These are phyloP conservation scores for Dothideomycetes sp. DNA, from an alignment of 2,329 filamentous ascomycete genomes.

Conservation along the genomic window DNA sequence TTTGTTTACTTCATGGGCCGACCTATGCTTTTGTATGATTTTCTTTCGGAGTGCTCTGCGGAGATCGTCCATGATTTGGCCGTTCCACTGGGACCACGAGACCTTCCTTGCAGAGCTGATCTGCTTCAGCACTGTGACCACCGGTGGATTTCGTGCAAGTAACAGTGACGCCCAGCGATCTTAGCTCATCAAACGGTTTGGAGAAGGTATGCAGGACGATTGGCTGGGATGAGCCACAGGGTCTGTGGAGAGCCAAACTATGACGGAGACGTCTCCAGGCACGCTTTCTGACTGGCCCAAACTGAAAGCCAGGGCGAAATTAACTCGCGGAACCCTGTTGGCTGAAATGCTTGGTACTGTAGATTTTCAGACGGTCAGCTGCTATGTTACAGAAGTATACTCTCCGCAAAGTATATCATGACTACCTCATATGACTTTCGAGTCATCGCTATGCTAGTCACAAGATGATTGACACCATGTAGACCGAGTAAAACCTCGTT, in stretches of 20 bases:
- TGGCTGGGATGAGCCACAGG: slow-evolving; percentile 1
- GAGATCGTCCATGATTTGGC: slow-evolving; percentile 1
- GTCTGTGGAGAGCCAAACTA: slow-evolving; percentile 5
- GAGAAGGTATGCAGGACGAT: no score
- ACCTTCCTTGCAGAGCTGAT: slow-evolving; percentile 4
- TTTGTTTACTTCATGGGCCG: background rate
- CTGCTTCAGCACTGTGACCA: background rate
- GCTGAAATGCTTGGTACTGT: background rate
- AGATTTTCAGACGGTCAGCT: background rate
- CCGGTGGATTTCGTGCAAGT: no score
- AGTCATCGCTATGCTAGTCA: background rate
- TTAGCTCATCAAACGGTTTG: no score
- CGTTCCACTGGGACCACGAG: slow-evolving; percentile 5
- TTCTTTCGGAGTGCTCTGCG: background rate
- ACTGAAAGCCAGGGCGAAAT: background rate
- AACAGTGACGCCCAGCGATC: no score
- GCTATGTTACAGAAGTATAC: no score
- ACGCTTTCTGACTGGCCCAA: slow-evolving; percentile 6
- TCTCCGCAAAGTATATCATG: no score
- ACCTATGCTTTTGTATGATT: background rate
- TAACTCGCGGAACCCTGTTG: background rate
- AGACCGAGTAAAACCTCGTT: background rate
- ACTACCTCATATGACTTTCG: no score
- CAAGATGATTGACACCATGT: background rate
- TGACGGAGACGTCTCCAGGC: slow-evolving; percentile 8